phyloP scores from a whole-genome alignment of 176 grass and related monocot species.

The Elaeis guineensis region DNA sequence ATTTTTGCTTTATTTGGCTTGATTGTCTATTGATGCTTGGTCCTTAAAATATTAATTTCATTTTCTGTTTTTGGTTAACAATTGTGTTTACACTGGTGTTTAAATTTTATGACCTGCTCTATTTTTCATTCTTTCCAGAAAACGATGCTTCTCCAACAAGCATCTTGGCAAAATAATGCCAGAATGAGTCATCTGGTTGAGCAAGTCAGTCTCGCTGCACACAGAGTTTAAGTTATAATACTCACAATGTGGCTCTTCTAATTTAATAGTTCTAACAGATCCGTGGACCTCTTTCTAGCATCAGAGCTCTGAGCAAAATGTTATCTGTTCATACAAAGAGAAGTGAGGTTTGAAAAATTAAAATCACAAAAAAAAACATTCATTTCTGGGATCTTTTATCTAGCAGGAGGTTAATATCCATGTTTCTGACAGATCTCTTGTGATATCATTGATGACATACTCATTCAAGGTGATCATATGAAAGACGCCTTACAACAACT shows the following conservation, averaged over 20 bases:
- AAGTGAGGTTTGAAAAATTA: constrained; percentile 39
- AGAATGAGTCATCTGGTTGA: constrained; percentile 75
- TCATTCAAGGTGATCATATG: constrained; percentile 70
- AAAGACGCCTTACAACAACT: constrained; percentile 68
- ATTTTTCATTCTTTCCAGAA: constrained; percentile 32
- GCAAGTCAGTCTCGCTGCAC: constrained; percentile 27
- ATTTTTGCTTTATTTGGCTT: neutral
- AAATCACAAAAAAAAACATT: neutral
- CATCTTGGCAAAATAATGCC: constrained; percentile 78
- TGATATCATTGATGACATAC: constrained; percentile 71
- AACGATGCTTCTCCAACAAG: constrained; percentile 67
- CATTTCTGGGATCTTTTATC: neutral
- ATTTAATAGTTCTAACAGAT: constrained; percentile 40
- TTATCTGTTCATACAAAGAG: constrained; percentile 46
- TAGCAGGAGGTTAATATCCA: constrained; percentile 5
- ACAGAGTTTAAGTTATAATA: neutral
- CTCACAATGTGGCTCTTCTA: constrained; percentile 7
- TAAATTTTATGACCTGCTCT: neutral
- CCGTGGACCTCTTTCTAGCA: constrained; percentile 57
- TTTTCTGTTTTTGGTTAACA: constrained; percentile 2
- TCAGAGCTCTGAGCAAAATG: constrained; percentile 68
- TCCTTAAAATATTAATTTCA: constrained; percentile 7
- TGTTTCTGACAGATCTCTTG: constrained; percentile 47
- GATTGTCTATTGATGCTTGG: neutral
- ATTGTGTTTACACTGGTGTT: neutral